Conservation (phyloP, 345 rosid species). For the Hypericum androsaemum region DNA sequence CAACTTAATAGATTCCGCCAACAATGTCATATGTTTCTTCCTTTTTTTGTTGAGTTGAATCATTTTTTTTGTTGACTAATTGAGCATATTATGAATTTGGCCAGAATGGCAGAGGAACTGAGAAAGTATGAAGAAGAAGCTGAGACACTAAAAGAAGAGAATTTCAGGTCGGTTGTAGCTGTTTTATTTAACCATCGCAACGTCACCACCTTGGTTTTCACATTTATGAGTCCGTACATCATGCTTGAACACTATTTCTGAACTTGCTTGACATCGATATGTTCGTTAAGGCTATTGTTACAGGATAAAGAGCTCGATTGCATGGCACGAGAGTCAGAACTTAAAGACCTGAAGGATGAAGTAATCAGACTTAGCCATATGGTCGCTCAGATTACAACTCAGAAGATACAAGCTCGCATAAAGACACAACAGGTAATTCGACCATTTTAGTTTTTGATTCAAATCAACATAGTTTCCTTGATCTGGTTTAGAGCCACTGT, state of each 20-base stretch:
- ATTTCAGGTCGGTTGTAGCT: slow-evolving; percentile 12
- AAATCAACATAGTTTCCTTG: too few species aligned
- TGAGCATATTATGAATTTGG: background rate
- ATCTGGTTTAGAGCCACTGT: too few species aligned
- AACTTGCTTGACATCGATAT: background rate
- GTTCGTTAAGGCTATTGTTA: slow-evolving; percentile 9
- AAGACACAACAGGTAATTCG: slow-evolving; percentile 13
- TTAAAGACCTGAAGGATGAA: slow-evolving; percentile 21
- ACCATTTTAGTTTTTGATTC: background rate
- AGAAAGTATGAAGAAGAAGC: slow-evolving; percentile 26
- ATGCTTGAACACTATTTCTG: background rate
- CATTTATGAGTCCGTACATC: background rate
- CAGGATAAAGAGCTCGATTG: slow-evolving; percentile 21
- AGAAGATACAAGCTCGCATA: slow-evolving; percentile 7
- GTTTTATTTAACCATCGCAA: background rate
- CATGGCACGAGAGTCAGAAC: slow-evolving; percentile 14
- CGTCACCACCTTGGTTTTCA: too few species aligned
- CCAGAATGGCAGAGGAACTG: slow-evolving; percentile 24
- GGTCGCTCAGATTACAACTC: slow-evolving; percentile 10
- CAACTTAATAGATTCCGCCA: too few species aligned
- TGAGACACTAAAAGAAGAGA: slow-evolving; percentile 22
- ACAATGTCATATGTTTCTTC: too few species aligned
- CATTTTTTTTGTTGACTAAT: background rate
- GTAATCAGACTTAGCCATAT: slow-evolving; percentile 13
- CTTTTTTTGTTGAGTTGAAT: background rate